A percentile compares a stretch with the other conserved stretches of the same genome.
These are phyloP conservation scores for Emmonsiellopsis sp. DNA, from an alignment of 2,329 filamentous ascomycete genomes.

Conservation along the genomic window DNA sequence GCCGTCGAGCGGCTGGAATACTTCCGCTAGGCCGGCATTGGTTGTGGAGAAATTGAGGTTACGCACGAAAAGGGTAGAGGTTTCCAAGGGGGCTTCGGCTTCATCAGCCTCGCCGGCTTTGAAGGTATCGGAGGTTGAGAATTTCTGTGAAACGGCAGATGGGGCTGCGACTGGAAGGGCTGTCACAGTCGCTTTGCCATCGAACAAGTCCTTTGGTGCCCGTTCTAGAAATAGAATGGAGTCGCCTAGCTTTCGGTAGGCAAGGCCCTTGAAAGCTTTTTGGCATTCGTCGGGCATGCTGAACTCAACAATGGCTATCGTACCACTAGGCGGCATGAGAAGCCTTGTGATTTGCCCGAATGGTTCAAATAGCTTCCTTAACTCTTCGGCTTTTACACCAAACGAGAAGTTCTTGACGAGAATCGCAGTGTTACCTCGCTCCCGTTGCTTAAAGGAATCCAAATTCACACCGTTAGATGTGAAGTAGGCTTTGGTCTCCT, in stretches of 20 bases:
- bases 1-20: constrained; percentile 73
- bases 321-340: constrained; percentile 85
- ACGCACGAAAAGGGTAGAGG: constrained; percentile 81
- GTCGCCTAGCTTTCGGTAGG: constrained; percentile 85
- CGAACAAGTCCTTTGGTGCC: constrained; percentile 75
- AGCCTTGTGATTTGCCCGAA: constrained; percentile 73
- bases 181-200: constrained; percentile 24
- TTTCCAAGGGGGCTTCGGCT: constrained; percentile 40
- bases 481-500: constrained; percentile 93
- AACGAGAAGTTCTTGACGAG: constrained; percentile 92
- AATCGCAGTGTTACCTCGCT: constrained; percentile 78
- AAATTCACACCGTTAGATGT: constrained; percentile 79
- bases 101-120: constrained; percentile 26
- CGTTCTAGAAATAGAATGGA: constrained; percentile 90
- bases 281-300: constrained; percentile 69
- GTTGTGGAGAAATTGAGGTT: constrained; percentile 91
- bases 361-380: constrained; percentile 73
- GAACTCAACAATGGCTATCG: constrained; percentile 90
- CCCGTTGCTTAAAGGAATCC: constrained; percentile 76
- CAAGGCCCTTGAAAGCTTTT: constrained; percentile 72
- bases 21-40: constrained; percentile 62
- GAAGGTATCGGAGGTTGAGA: constrained; percentile 35
- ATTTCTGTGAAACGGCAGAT: constrained; percentile 30
- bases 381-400: constrained; percentile 68
- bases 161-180: constrained; percentile 21